Percentiles rank a stretch among this genome's conserved stretches.
phyloP scores from a whole-genome alignment of 306 rosid genomes.

The Prunus mume region DNA sequence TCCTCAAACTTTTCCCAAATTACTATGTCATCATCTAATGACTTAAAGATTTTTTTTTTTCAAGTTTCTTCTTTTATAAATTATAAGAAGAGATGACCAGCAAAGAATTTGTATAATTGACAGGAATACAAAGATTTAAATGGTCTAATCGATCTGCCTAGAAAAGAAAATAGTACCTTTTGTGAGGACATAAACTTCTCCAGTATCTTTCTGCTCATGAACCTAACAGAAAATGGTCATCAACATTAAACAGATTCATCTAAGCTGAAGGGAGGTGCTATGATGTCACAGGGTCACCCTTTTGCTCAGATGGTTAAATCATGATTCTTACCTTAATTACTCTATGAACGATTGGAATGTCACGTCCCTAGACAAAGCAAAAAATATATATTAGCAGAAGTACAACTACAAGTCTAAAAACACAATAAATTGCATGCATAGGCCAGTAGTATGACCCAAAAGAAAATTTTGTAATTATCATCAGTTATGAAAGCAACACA shows the following conservation, averaged over 20 bases:
- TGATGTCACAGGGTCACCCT: neutral
- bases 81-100: neutral
- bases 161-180: conserved; percentile 50
- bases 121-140: neutral
- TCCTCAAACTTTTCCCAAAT: neutral
- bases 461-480: neutral
- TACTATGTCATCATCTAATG: neutral
- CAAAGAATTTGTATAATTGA: neutral
- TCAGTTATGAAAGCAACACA: neutral
- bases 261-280: neutral
- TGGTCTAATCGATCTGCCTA: neutral
- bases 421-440: neutral
- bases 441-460: neutral
- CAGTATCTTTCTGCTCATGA: conserved; percentile 48
- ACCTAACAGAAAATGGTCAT: conserved; percentile 42
- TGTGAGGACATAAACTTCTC: conserved; percentile 60
- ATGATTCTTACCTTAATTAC: conserved; percentile 55
- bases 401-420: neutral
- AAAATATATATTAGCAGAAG: conserved; percentile 25
- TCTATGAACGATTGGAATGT: conserved; percentile 80
- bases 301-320: neutral
- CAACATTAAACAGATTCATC: neutral
- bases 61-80: neutral
- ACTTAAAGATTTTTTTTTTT: neutral
- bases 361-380: conserved; percentile 50